phyloP scores from a whole-genome alignment of 2,329 filamentous ascomycete genomes.

The Cordyceps tenuipes region DNA sequence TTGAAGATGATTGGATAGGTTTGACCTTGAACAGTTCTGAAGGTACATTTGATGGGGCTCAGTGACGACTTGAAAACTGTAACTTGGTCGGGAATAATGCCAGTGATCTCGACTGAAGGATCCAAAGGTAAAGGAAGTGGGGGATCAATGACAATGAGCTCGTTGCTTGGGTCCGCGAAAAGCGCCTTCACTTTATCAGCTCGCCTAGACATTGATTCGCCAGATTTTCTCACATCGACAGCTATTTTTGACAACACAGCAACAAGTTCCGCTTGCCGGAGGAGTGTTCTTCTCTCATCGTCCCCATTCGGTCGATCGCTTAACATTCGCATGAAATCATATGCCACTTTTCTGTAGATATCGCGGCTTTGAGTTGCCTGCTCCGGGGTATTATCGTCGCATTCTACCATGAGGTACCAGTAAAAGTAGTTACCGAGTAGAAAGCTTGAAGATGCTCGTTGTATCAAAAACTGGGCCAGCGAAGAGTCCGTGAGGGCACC shows the following conservation, averaged over 20 bases:
- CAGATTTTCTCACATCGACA: slow-evolving; percentile 74
- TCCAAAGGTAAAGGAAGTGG: slow-evolving; percentile 84
- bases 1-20: slow-evolving; percentile 96
- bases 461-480: slow-evolving; percentile 80
- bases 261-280: slow-evolving; percentile 84
- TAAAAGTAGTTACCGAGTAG: slow-evolving; percentile 90
- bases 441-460: slow-evolving; percentile 79
- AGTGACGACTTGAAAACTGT: slow-evolving; percentile 94
- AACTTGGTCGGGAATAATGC: slow-evolving; percentile 74
- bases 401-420: slow-evolving; percentile 98
- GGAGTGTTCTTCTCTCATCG: slow-evolving; percentile 65
- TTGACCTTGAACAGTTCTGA: slow-evolving; percentile 68
- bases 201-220: slow-evolving; percentile 70
- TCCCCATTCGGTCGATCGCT: slow-evolving; percentile 62
- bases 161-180: slow-evolving; percentile 82
- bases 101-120: slow-evolving; percentile 68
- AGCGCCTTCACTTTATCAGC: slow-evolving; percentile 77
- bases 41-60: slow-evolving; percentile 82
- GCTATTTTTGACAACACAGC: slow-evolving; percentile 82
- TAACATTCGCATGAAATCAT: slow-evolving; percentile 88
- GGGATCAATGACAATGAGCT: slow-evolving; percentile 73
- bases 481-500: slow-evolving; percentile 69
- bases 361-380: slow-evolving; percentile 69
- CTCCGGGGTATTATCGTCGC: slow-evolving; percentile 72
- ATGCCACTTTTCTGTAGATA: slow-evolving; percentile 87